Conservation (phyloP, 148 eudicot genomes). For the Rheum nobile region DNA sequence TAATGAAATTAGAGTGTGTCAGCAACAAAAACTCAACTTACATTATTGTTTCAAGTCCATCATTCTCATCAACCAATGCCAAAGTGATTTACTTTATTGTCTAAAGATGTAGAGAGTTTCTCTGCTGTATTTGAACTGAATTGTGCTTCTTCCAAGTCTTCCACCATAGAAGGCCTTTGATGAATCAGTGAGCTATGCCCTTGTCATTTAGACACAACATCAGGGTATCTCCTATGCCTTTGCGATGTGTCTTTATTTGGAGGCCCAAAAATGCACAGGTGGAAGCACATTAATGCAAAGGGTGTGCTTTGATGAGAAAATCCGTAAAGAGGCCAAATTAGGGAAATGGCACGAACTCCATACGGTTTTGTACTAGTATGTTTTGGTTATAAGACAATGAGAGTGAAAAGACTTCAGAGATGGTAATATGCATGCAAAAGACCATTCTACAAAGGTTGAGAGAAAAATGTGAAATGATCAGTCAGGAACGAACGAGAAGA, state of each 20-base stretch:
- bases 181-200: conserved; percentile 26
- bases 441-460: conserved; percentile 17
- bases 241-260: conserved; percentile 41
- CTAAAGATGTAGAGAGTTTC: conserved; percentile 13
- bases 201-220: conserved; percentile 45
- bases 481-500: background rate
- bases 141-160: conserved; percentile 11
- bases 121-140: background rate
- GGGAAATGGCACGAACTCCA: too few species aligned
- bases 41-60: too few species aligned
- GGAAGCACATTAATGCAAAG: background rate
- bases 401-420: conserved; percentile 15
- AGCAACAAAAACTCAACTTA: conserved; percentile 9
- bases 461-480: background rate
- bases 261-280: background rate
- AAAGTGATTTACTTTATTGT: conserved; percentile 35
- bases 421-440: conserved; percentile 11
- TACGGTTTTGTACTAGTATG: too few species aligned
- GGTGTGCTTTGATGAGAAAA: background rate
- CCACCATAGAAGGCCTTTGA: conserved; percentile 16
- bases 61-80: conserved; percentile 26
- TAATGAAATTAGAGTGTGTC: background rate
- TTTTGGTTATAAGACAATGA: too few species aligned
- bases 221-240: conserved; percentile 35
- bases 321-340: too few species aligned